Conservation (phyloP, 1,284 basidiomycete genomes). For the Porphyrellus sp. region DNA sequence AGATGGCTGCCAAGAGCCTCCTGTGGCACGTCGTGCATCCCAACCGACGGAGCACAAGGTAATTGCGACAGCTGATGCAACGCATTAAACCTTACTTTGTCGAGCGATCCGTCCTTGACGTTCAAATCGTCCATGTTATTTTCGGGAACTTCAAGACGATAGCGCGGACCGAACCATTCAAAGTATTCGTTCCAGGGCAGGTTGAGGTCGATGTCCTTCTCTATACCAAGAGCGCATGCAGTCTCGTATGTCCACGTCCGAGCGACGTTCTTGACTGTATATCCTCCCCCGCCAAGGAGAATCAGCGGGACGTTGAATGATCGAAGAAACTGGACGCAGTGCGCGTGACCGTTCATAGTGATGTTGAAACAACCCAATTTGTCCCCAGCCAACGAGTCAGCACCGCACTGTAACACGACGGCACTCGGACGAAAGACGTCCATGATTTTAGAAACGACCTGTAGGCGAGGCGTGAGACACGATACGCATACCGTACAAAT, state of each 20-base stretch:
- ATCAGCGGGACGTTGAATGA: conserved; percentile 86
- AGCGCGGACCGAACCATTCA: conserved; percentile 97
- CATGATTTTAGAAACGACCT: conserved; percentile 86
- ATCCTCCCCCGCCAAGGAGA: conserved; percentile 93
- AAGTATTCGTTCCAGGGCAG: conserved; percentile 96
- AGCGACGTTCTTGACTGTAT: conserved; percentile 95
- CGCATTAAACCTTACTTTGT: conserved; percentile 77
- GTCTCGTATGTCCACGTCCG: conserved; percentile 97
- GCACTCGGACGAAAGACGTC: conserved; percentile 89
- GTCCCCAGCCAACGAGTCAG: conserved; percentile 93
- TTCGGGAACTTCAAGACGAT: conserved; percentile 85
- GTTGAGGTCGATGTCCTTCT: conserved; percentile 73
- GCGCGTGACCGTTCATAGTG: conserved; percentile 91
- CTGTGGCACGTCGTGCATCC: conserved; percentile 80
- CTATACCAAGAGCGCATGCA: conserved; percentile 85
- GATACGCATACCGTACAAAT: neutral
- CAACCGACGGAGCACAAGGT: conserved; percentile 82
- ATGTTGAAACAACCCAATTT: conserved; percentile 97
- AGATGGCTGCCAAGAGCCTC: conserved; percentile 65
- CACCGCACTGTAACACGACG: conserved; percentile 93
- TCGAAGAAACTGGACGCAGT: conserved; percentile 86
- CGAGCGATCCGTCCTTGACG: conserved; percentile 75
- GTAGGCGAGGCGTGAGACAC: conserved; percentile 3
- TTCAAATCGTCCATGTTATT: conserved; percentile 98
- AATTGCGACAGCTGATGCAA: conserved; percentile 79